Evolutionary conservation across 2,329 filamentous ascomycete species (phyloP).

Genomic region (Aureobasidium lini): DNA sequence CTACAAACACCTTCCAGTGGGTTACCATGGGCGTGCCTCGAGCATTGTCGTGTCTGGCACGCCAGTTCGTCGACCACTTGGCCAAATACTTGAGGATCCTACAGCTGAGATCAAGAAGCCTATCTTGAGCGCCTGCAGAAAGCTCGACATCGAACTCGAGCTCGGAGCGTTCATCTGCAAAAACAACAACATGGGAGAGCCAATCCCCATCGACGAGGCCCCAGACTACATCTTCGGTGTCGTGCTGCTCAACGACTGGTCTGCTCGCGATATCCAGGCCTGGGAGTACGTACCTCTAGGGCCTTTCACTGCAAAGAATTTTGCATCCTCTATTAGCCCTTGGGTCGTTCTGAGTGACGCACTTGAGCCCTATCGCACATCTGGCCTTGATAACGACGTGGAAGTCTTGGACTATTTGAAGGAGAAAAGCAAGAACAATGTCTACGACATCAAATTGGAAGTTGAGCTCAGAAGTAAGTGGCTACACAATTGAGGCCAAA

Average conservation of each 20-base stretch:
- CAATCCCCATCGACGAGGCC: conserved; percentile 56
- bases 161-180: conserved; percentile 66
- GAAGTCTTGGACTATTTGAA: conserved; percentile 56
- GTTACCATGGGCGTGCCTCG: conserved; percentile 72
- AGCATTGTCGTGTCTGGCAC: conserved; percentile 70
- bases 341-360: conserved; percentile 76
- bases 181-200: conserved; percentile 56
- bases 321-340: conserved; percentile 66
- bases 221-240: conserved; percentile 69
- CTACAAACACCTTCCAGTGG: conserved; percentile 73
- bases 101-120: conserved; percentile 55
- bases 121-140: conserved; percentile 54
- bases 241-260: conserved; percentile 84
- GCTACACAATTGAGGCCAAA: no score
- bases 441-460: conserved; percentile 63
- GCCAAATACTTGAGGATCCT: conserved; percentile 64
- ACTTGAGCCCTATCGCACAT: conserved; percentile 57
- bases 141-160: conserved; percentile 74
- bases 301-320: conserved; percentile 79
- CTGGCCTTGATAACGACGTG: conserved; percentile 48
- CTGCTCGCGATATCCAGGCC: conserved; percentile 70
- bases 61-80: conserved; percentile 62
- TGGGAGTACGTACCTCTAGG: conserved; percentile 82
- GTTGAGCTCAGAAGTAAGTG: conserved; percentile 51
- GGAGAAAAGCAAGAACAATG: conserved; percentile 51